Evolutionary conservation across 495 filamentous ascomycete species (phyloP).

Genomic region (Penicillium angulare): DNA sequence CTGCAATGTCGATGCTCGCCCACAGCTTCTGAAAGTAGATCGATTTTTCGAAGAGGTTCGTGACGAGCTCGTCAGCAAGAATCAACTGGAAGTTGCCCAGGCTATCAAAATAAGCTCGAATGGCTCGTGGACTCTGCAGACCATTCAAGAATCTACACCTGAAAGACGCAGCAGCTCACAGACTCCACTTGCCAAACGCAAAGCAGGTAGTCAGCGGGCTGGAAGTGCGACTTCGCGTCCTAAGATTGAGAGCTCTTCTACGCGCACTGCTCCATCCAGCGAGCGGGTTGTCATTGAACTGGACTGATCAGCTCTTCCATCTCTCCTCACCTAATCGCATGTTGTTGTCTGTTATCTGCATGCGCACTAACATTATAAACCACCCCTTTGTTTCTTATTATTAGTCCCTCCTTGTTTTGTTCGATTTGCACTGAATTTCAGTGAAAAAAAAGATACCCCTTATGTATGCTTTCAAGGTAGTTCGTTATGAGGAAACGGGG

Average conservation of each 20-base stretch:
- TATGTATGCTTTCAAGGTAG: background rate
- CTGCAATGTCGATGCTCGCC: constrained; percentile 71
- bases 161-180: background rate
- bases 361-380: too few relatives aligned
- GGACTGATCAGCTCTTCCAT: constrained; percentile 17
- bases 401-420: background rate
- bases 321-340: too few relatives aligned
- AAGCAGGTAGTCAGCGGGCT: background rate
- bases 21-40: constrained; percentile 65
- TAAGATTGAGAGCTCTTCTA: background rate
- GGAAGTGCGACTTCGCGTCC: background rate
- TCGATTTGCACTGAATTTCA: constrained; percentile 3
- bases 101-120: constrained; percentile 56
- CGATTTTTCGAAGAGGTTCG: constrained; percentile 64
- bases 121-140: constrained; percentile 55
- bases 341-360: background rate
- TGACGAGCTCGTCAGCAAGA: constrained; percentile 39
- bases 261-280: background rate
- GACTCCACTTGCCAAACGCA: constrained; percentile 13
- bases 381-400: background rate
- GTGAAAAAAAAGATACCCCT: constrained; percentile 19
- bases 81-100: constrained; percentile 44
- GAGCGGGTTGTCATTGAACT: constrained; percentile 31
- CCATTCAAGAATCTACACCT: constrained; percentile 13
- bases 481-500: background rate